These are phyloP conservation scores for Prunella vulgaris DNA, from an alignment of 257 asterid species.

Conservation along the genomic window DNA sequence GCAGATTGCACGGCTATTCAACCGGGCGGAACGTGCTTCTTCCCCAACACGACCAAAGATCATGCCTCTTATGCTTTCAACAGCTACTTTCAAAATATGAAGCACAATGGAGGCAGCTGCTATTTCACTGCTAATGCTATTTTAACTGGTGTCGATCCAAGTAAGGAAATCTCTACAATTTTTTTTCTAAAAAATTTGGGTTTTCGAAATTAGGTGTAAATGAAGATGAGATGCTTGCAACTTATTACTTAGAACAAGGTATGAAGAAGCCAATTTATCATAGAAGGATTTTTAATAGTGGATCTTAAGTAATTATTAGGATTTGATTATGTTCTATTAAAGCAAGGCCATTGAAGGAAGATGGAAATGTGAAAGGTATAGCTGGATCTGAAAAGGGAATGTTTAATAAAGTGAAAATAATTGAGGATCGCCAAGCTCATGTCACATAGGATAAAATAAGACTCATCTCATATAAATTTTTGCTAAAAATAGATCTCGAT, in stretches of 20 bases:
- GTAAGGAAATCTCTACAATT: conserved; percentile 32
- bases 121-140: conserved; percentile 66
- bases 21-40: conserved; percentile 34
- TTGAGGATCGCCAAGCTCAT: neutral
- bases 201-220: too few relatives aligned
- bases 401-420: neutral
- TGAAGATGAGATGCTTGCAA: too few relatives aligned
- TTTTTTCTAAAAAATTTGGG: too few relatives aligned
- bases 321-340: neutral
- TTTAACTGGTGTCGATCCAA: conserved; percentile 52
- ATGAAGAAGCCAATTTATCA: too few relatives aligned
- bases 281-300: too few relatives aligned
- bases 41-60: conserved; percentile 44
- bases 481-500: too few relatives aligned
- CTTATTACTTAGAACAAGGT: too few relatives aligned
- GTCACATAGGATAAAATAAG: too few relatives aligned
- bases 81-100: conserved; percentile 63
- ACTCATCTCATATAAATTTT: too few relatives aligned
- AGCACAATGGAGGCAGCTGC: conserved; percentile 57
- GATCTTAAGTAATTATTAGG: neutral
- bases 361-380: neutral
- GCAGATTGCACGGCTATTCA: conserved; percentile 54
- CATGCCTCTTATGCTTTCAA: conserved; percentile 81
- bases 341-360: neutral
- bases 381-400: neutral